phyloP scores from a whole-genome alignment of 2,329 filamentous ascomycete genomes.

The Gaeumannomyces sp. region DNA sequence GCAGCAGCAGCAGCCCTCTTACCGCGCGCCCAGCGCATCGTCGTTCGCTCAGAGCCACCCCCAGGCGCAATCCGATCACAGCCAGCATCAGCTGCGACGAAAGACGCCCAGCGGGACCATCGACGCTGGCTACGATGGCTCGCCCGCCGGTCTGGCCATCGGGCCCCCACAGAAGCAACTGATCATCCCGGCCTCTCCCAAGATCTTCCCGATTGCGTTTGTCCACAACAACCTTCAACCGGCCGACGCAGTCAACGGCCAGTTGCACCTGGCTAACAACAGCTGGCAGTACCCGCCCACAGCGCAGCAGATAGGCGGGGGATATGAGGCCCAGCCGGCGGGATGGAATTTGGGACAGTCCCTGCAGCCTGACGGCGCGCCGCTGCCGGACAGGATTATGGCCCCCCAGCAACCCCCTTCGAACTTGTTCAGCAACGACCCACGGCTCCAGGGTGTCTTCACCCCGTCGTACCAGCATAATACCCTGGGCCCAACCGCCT shows the following conservation, averaged over 20 bases:
- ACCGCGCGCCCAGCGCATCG: slow-evolving; percentile 12
- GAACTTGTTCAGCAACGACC: slow-evolving; percentile 17
- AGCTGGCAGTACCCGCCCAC: not conserved
- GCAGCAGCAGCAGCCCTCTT: not conserved
- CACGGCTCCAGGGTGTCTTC: slow-evolving; percentile 22
- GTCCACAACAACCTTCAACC: slow-evolving; percentile 16
- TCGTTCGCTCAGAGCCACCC: slow-evolving; percentile 16
- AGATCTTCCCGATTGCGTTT: slow-evolving; percentile 27
- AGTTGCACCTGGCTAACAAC: not conserved
- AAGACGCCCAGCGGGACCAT: slow-evolving; percentile 95
- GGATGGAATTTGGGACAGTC: slow-evolving; percentile 8
- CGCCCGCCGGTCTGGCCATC: slow-evolving; percentile 63
- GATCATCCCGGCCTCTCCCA: slow-evolving; percentile 54
- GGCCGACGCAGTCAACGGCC: slow-evolving; percentile 10
- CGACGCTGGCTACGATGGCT: slow-evolving; percentile 85
- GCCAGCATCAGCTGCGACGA: slow-evolving; percentile 75
- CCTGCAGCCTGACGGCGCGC: slow-evolving; percentile 4
- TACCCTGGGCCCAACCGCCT: slow-evolving; percentile 31
- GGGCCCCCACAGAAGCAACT: slow-evolving; percentile 80
- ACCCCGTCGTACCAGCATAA: slow-evolving; percentile 27
- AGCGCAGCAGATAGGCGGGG: not conserved
- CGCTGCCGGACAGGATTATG: not conserved
- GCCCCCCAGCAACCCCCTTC: slow-evolving; percentile 3
- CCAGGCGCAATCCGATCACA: slow-evolving; percentile 23
- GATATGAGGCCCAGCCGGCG: slow-evolving; percentile 5